A percentile compares a stretch with the other conserved stretches of the same genome.
Conservation (phyloP, 345 rosid genomes). For the Acer saccharum region DNA sequence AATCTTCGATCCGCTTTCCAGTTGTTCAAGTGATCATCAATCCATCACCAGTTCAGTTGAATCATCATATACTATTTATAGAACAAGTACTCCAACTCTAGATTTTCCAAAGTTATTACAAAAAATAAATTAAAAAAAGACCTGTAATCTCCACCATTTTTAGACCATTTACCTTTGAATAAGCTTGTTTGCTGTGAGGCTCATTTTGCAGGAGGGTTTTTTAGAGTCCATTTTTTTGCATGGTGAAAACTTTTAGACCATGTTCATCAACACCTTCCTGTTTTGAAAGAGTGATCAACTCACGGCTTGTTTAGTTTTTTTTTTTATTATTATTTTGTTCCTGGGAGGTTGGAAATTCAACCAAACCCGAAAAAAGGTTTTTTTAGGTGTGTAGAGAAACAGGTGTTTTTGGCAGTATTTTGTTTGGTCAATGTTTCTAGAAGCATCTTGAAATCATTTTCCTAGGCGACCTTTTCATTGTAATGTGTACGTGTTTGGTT, state of each 20-base stretch:
- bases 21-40: slow-evolving; percentile 44
- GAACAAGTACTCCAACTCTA: background rate
- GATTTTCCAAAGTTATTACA: slow-evolving; percentile 3
- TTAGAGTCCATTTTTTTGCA: slow-evolving; percentile 23
- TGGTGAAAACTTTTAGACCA: slow-evolving; percentile 34
- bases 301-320: slow-evolving; percentile 29
- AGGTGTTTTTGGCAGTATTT: slow-evolving; percentile 29
- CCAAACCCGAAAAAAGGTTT: background rate
- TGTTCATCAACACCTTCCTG: slow-evolving; percentile 39
- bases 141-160: slow-evolving; percentile 26
- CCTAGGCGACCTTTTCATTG: slow-evolving; percentile 30
- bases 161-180: slow-evolving; percentile 24
- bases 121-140: background rate
- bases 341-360: slow-evolving; percentile 25
- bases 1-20: slow-evolving; percentile 50
- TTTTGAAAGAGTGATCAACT: slow-evolving; percentile 27
- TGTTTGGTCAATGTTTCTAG: slow-evolving; percentile 31
- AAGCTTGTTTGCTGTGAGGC: slow-evolving; percentile 45
- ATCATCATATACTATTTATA: background rate
- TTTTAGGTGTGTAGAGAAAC: slow-evolving; percentile 30
- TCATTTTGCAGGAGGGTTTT: slow-evolving; percentile 44
- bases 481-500: slow-evolving; percentile 6
- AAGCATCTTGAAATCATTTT: slow-evolving; percentile 18
- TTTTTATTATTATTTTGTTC: background rate
- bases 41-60: background rate